Conservation (phyloP, 2,329 filamentous ascomycete species). For the Trichoderma atroviride region DNA sequence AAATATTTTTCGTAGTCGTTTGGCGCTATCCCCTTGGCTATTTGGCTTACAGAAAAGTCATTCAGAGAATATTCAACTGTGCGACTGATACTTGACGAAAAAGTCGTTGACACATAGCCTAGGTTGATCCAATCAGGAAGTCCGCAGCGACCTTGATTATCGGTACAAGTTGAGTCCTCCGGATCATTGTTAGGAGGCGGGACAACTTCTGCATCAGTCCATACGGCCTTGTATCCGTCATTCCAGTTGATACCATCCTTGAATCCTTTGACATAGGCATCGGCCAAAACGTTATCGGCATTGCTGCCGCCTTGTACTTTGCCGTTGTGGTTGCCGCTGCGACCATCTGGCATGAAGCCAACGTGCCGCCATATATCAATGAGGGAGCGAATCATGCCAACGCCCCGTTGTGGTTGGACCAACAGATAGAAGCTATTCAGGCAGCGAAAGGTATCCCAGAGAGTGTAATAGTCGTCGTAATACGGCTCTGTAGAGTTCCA, state of each 20-base stretch:
- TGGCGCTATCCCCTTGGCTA: slow-evolving; percentile 47
- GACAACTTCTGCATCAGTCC: slow-evolving; percentile 58
- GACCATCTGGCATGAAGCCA: slow-evolving; percentile 56
- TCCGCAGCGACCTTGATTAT: slow-evolving; percentile 60
- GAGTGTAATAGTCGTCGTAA: slow-evolving; percentile 62
- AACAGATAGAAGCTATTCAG: slow-evolving; percentile 25
- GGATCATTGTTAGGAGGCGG: slow-evolving; percentile 54
- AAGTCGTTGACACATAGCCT: slow-evolving; percentile 57
- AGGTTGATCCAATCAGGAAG: slow-evolving; percentile 60
- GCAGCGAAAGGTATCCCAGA: slow-evolving; percentile 60
- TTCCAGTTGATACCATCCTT: slow-evolving; percentile 57
- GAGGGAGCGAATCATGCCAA: slow-evolving; percentile 47
- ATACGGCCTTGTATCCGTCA: slow-evolving; percentile 55
- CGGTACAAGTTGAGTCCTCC: slow-evolving; percentile 50
- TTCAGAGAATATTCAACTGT: slow-evolving; percentile 62
- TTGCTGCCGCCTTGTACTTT: slow-evolving; percentile 61
- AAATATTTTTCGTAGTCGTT: slow-evolving; percentile 55
- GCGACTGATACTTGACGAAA: slow-evolving; percentile 56
- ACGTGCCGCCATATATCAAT: slow-evolving; percentile 62
- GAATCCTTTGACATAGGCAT: slow-evolving; percentile 57
- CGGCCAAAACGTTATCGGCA: slow-evolving; percentile 62
- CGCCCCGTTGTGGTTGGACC: slow-evolving; percentile 13
- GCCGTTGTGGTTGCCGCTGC: slow-evolving; percentile 60
- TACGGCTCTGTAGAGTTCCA: slow-evolving; percentile 59
- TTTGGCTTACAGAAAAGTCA: slow-evolving; percentile 54